phyloP scores from a whole-genome alignment of 495 filamentous ascomycete genomes.

The Aspergillus diversus region DNA sequence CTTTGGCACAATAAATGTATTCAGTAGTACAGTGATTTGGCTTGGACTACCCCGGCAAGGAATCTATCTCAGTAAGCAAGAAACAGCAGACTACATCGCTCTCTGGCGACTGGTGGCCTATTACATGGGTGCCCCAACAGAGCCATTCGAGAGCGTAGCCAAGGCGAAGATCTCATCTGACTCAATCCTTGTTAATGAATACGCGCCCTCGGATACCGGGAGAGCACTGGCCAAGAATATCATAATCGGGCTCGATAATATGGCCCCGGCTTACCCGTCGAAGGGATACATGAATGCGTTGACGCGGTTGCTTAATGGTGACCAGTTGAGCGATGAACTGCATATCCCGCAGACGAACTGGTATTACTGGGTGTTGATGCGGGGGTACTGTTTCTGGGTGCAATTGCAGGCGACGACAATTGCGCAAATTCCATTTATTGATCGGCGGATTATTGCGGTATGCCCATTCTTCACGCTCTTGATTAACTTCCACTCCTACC shows the following conservation, averaged over 20 bases:
- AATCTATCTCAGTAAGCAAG: conserved; percentile 61
- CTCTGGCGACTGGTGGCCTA: conserved; percentile 75
- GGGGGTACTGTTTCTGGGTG: conserved; percentile 71
- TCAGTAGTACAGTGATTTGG: conserved; percentile 68
- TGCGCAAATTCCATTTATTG: conserved; percentile 58
- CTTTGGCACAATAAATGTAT: conserved; percentile 69
- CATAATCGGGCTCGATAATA: conserved; percentile 62
- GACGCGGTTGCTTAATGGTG: conserved; percentile 72
- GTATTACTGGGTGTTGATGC: conserved; percentile 63
- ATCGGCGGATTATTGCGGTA: conserved; percentile 58
- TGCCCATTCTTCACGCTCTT: background rate
- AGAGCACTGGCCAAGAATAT: conserved; percentile 73
- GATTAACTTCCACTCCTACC: background rate
- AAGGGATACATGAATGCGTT: conserved; percentile 65
- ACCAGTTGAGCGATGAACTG: conserved; percentile 60
- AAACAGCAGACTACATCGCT: conserved; percentile 70
- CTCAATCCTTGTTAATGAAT: conserved; percentile 61
- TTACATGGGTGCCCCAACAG: conserved; percentile 69
- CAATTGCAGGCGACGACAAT: conserved; percentile 55
- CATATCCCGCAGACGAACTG: conserved; percentile 58
- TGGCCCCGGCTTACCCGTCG: conserved; percentile 66
- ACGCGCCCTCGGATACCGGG: conserved; percentile 62
- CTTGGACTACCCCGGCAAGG: conserved; percentile 72
- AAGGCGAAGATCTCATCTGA: conserved; percentile 66
- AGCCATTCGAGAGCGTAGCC: conserved; percentile 56